A percentile compares a stretch with the other conserved stretches of the same genome.
Conservation (phyloP, 148 eudicot species). For the Agrostemma githago region DNA sequence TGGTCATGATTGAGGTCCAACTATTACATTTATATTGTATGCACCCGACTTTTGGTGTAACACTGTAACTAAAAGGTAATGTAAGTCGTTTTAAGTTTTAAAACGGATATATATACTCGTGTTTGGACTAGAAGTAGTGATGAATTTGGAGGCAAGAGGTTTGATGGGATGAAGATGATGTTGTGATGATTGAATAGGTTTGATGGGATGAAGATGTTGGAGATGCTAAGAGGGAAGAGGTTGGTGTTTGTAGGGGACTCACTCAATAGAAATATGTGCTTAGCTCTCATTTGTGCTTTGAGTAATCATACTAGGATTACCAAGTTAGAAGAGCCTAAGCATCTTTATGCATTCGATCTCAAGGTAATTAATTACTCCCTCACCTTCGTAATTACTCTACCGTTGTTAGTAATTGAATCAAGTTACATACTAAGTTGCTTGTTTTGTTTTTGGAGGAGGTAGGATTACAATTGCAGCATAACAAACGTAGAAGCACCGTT, state of each 20-base stretch:
- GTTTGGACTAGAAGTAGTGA: background rate
- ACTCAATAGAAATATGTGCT: slow-evolving; percentile 65
- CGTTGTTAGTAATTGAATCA: too few species aligned
- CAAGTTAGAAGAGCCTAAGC: background rate
- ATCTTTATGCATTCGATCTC: slow-evolving; percentile 3
- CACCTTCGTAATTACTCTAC: background rate
- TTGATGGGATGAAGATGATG: background rate
- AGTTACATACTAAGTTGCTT: background rate
- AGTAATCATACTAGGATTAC: background rate
- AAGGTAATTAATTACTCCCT: slow-evolving; percentile 25
- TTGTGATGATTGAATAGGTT: slow-evolving; percentile 28
- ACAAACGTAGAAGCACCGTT: slow-evolving; percentile 46
- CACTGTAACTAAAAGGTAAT: too few species aligned
- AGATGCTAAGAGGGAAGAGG: slow-evolving; percentile 48
- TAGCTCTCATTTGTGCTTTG: slow-evolving; percentile 49
- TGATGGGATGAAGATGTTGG: slow-evolving; percentile 46
- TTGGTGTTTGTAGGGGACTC: slow-evolving; percentile 67
- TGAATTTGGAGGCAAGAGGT: background rate
- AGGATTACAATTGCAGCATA: slow-evolving; percentile 55
- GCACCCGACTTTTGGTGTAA: too few species aligned
- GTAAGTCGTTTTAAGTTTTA: too few species aligned
- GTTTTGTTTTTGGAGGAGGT: background rate
- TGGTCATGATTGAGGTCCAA: too few species aligned
- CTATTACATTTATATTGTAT: too few species aligned
- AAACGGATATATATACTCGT: too few species aligned